Evolutionary conservation across 352 stramenopile species (phyloP), one percentile per base, ranked within the genome.

Genomic region (Globisporangium mamillatum): DNA sequence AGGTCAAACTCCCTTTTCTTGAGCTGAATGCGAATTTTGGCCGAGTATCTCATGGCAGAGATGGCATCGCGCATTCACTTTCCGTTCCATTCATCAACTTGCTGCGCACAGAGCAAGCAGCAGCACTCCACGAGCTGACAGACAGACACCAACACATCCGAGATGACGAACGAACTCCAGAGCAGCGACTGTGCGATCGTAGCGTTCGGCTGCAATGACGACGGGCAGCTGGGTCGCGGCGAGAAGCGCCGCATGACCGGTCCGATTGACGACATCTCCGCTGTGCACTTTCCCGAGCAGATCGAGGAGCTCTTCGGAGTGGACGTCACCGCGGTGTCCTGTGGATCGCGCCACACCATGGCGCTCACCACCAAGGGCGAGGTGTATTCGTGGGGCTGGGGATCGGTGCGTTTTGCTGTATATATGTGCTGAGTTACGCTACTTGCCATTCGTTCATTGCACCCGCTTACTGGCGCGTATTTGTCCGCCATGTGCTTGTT

Each of bases 191-290:
- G 75, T 72, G 75, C 78, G 14, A 74, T 92, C 24, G 74, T 91
- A 65, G 81, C 84, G 29, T 93, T 95, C 66, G 85, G 85, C 59
- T 93, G 84, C 80, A 93, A 93, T 67, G 87, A 95, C 69, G 87
- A 95, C 70, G 87, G 87, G 0, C 87, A 95, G 70, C 65, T 95
- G 57, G 87, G 84, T 27, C 88, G 81, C 50, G 87, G 85, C 27
- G 84, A 89, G 64, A 81, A 81, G 71, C 83, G 84, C 32, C 79
- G 74, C 52, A 74, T 70, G 48, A 81, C 60, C 25, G 74, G 84
- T 27, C 71, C 79, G 25, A 86, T 94, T 22, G 87, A 94, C 69
- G 81, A 79, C 63, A 84, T 94, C 58, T 88, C 84, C 59, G 75
- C 84, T n/a, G 84, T 84, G 71, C 91, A 94, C 69, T 83, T 92